These are phyloP conservation scores for Fusarium camptoceras DNA, from an alignment of 2,329 filamentous ascomycete species.

Conservation along the genomic window DNA sequence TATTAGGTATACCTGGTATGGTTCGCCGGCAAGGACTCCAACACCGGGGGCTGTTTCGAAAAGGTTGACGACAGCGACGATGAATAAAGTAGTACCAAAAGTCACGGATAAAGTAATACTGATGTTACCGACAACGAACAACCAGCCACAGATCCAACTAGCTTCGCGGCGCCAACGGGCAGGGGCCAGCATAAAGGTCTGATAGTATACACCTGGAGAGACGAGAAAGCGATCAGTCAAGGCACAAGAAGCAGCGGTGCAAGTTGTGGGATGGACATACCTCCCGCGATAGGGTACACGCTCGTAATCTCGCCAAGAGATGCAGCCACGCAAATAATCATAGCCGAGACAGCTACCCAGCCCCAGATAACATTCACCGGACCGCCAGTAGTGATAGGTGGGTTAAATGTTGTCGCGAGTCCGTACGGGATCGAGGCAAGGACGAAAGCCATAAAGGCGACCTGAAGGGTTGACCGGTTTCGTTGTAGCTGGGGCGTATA, in stretches of 20 bases:
- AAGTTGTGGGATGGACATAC: no score
- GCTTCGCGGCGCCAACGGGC: constrained; percentile 70
- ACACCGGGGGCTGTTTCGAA: constrained; percentile 60
- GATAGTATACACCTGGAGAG: constrained; percentile 72
- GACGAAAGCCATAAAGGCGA: constrained; percentile 26
- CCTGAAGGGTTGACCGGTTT: constrained; percentile 19
- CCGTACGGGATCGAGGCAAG: constrained; percentile 22
- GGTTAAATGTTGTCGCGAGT: constrained; percentile 9
- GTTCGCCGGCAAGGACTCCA: constrained; percentile 67
- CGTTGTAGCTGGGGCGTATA: constrained; percentile 15
- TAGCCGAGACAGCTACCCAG: constrained; percentile 19
- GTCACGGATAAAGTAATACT: constrained; percentile 76
- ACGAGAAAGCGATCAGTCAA: not conserved
- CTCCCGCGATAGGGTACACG: constrained; percentile 22
- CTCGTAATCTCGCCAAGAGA: constrained; percentile 28
- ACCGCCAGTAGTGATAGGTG: constrained; percentile 8
- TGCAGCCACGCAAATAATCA: constrained; percentile 19
- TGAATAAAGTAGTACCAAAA: constrained; percentile 74
- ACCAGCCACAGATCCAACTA: constrained; percentile 77
- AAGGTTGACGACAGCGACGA: constrained; percentile 73
- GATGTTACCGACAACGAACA: constrained; percentile 75
- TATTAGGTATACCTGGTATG: constrained; percentile 67
- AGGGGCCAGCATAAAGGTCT: constrained; percentile 78
- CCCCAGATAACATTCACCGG: constrained; percentile 26
- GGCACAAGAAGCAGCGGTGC: no score